Conservation (phyloP, 441 rosid species). For the Omphalea diandra region DNA sequence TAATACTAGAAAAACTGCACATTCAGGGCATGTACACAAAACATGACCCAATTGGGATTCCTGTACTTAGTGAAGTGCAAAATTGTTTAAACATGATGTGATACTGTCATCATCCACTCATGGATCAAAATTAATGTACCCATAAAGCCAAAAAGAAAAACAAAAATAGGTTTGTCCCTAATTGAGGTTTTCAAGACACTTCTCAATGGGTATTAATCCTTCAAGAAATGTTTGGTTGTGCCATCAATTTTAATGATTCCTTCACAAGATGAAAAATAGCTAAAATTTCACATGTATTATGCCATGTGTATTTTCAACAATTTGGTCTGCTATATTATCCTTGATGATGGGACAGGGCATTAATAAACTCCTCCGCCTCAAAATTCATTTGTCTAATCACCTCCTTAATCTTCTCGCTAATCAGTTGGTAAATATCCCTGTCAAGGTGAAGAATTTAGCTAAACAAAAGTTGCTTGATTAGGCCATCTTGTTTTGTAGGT, state of each 20-base stretch:
- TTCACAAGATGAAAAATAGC: conserved; percentile 5
- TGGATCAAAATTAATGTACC: background rate
- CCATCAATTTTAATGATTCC: conserved; percentile 14
- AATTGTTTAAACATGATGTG: conserved; percentile 23
- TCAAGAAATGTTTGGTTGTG: background rate
- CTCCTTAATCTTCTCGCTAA: background rate
- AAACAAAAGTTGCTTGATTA: background rate
- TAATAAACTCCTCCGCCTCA: conserved; percentile 12
- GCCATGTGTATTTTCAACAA: background rate
- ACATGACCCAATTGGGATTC: background rate
- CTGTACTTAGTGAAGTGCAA: background rate
- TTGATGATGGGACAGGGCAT: conserved; percentile 2
- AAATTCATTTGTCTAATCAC: conserved; percentile 18
- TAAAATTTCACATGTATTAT: background rate
- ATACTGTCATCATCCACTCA: conserved; percentile 24
- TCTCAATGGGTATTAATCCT: background rate
- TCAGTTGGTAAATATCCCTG: conserved; percentile 28
- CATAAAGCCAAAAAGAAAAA: background rate
- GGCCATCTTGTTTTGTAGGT: background rate
- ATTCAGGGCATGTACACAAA: background rate
- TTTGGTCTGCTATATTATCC: background rate
- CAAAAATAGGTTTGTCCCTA: background rate
- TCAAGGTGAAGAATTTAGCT: background rate
- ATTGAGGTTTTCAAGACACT: background rate
- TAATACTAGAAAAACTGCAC: conserved; percentile 3